Evolutionary conservation across 2,329 filamentous ascomycete species (phyloP).

Genomic region (Fusarium brachygibbosum): DNA sequence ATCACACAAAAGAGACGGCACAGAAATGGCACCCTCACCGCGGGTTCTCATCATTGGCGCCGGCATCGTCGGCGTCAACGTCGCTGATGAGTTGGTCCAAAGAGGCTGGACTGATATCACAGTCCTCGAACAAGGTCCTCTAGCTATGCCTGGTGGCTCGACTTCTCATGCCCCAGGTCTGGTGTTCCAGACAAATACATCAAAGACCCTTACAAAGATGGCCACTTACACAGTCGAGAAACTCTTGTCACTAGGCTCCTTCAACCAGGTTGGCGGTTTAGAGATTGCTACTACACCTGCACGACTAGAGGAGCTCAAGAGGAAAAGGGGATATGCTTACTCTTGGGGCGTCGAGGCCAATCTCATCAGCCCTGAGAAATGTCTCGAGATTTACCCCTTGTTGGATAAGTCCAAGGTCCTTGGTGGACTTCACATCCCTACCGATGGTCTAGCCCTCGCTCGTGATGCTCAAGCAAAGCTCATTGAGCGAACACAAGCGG

Average conservation of each 20-base stretch:
- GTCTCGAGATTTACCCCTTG: slow-evolving; percentile 66
- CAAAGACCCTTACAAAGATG: slow-evolving; percentile 69
- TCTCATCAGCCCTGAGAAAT: slow-evolving; percentile 66
- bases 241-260: slow-evolving; percentile 68
- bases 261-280: slow-evolving; percentile 74
- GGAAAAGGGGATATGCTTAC: slow-evolving; percentile 70
- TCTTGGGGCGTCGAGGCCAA: slow-evolving; percentile 72
- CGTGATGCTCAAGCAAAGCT: slow-evolving; percentile 72
- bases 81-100: slow-evolving; percentile 73
- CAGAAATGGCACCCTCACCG: slow-evolving; percentile 48
- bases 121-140: slow-evolving; percentile 73
- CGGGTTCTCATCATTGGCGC: slow-evolving; percentile 72
- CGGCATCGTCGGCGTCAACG: slow-evolving; percentile 73
- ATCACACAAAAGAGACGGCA: slow-evolving; percentile 5
- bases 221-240: slow-evolving; percentile 74
- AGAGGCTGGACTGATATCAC: slow-evolving; percentile 75
- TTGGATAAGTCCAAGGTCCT: slow-evolving; percentile 67
- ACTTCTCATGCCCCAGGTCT: slow-evolving; percentile 75
- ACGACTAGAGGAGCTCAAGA: slow-evolving; percentile 71
- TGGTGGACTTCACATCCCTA: slow-evolving; percentile 71
- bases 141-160: slow-evolving; percentile 73
- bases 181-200: slow-evolving; percentile 73
- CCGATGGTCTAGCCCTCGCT: slow-evolving; percentile 71
- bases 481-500: slow-evolving; percentile 67
- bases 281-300: slow-evolving; percentile 73